Conservation (phyloP, 192 early-diverging fungal genomes). For the Coemansia sp. region DNA sequence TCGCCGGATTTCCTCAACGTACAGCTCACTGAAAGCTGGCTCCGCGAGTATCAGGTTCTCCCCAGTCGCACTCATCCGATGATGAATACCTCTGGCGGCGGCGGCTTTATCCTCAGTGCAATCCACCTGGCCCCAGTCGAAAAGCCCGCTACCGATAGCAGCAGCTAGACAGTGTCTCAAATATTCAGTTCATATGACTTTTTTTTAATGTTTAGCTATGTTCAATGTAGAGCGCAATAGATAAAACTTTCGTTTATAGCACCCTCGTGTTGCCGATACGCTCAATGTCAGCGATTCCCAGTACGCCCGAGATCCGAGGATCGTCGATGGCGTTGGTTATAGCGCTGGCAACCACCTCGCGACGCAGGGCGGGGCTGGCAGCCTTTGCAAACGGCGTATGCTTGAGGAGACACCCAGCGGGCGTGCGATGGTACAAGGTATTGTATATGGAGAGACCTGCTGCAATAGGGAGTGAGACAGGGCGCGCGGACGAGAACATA, state of each 20-base stretch:
- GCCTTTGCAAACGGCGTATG: constrained; percentile 46
- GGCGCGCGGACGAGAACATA: constrained; percentile 64
- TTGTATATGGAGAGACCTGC: constrained; percentile 57
- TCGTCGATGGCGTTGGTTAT: constrained; percentile 37
- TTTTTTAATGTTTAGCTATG: no score
- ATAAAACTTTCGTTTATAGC: not conserved
- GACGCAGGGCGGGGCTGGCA: constrained; percentile 38
- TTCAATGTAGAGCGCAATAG: not conserved
- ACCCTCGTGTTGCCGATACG: constrained; percentile 21
- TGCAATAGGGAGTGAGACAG: constrained; percentile 63
- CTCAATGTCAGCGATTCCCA: constrained; percentile 44
- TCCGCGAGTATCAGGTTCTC: constrained; percentile 86
- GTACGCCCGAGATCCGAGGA: constrained; percentile 28
- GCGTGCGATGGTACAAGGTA: constrained; percentile 30
- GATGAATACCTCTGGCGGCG: constrained; percentile 77
- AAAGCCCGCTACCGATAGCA: not conserved
- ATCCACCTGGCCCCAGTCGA: constrained; percentile 48
- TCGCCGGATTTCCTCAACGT: constrained; percentile 76
- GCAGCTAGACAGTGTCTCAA: not conserved
- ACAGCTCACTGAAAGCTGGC: constrained; percentile 88
- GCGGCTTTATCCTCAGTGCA: constrained; percentile 71
- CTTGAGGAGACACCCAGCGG: constrained; percentile 36
- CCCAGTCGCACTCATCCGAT: constrained; percentile 79
- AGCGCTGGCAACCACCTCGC: constrained; percentile 49
- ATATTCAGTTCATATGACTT: not conserved